Conservation (phyloP, 1,284 basidiomycete species). For the Peniophora sp. region DNA sequence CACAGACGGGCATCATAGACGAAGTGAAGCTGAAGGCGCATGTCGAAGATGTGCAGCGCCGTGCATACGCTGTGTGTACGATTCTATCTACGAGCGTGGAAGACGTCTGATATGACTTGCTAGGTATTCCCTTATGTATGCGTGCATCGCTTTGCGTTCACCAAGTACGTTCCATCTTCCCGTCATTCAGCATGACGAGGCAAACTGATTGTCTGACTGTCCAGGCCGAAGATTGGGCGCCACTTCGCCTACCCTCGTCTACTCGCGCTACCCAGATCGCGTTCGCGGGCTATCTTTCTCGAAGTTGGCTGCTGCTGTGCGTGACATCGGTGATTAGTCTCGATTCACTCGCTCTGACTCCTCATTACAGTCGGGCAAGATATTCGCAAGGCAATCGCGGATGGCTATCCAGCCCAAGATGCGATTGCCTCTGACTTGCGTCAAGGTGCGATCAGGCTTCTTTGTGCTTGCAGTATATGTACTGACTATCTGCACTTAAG, state of each 20-base stretch:
- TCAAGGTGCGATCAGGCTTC: not conserved
- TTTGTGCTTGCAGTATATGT: not conserved
- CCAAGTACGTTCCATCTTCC: not conserved
- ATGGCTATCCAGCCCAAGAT: not conserved
- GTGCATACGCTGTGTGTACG: conserved; percentile 2
- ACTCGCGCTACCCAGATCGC: not conserved
- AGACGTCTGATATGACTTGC: not conserved
- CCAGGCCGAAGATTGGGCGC: not conserved
- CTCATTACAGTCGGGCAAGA: not conserved
- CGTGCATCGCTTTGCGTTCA: not conserved
- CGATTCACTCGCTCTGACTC: not conserved
- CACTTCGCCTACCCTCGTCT: not conserved
- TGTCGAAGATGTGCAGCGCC: conserved; percentile 1
- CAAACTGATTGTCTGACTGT: not conserved
- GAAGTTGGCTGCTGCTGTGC: conserved; percentile 2
- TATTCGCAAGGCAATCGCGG: not conserved
- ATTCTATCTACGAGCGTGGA: not conserved
- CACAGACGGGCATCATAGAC: conserved; percentile 6
- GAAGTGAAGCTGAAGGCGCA: conserved; percentile 5
- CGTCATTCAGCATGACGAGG: not conserved
- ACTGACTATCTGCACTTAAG: conserved; percentile 8
- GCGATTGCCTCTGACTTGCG: not conserved
- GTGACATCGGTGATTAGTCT: not conserved
- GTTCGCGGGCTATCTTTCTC: not conserved
- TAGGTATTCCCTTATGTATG: not conserved